Evolutionary conservation across 495 filamentous ascomycete species (phyloP).

Genomic region (Neurospora sp.): DNA sequence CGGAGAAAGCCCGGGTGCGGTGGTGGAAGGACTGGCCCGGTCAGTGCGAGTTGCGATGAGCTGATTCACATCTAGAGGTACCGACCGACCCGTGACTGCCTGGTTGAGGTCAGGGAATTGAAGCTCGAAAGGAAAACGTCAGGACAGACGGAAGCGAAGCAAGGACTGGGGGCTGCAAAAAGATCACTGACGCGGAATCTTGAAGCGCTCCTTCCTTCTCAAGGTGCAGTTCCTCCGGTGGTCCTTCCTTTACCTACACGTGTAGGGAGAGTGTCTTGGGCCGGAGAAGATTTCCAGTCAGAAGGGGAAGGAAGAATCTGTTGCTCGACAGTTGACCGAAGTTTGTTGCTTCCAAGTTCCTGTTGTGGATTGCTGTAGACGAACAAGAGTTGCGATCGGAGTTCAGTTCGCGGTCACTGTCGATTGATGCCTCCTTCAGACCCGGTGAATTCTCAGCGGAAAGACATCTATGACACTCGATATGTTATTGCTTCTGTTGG

Average conservation of each 20-base stretch:
- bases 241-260: background rate
- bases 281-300: background rate
- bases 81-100: too few relatives aligned
- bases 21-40: background rate
- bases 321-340: background rate
- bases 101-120: too few relatives aligned
- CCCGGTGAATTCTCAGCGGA: background rate
- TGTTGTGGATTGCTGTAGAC: background rate
- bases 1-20: too few relatives aligned
- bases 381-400: background rate
- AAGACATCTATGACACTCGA: background rate
- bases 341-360: background rate
- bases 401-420: background rate
- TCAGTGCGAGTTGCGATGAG: background rate
- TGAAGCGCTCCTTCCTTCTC: background rate
- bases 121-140: too few relatives aligned
- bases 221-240: background rate
- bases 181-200: too few relatives aligned
- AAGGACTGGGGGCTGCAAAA: too few relatives aligned
- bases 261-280: background rate
- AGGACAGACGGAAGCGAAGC: too few relatives aligned
- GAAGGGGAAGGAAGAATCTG: background rate
- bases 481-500: background rate
- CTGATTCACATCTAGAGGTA: too few relatives aligned
- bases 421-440: background rate